Percentiles rank a stretch among this genome's conserved stretches.
These are phyloP conservation scores for Cyberlindnera mississippiensis DNA, from an alignment of 805 yeast species.

Conservation along the genomic window DNA sequence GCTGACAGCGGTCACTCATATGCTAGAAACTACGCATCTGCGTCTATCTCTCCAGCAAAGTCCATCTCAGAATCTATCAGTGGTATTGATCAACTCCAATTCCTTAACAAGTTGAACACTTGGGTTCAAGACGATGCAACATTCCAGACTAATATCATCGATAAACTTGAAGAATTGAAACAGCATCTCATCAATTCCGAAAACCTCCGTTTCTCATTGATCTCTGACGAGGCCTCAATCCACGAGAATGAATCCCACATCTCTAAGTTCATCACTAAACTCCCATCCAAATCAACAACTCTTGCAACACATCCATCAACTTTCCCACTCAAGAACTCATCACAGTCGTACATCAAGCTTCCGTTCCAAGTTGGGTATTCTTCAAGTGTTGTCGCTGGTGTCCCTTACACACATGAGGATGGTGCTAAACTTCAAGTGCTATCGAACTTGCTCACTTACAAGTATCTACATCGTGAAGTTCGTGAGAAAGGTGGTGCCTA, in stretches of 20 bases:
- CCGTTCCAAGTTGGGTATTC: constrained; percentile 90
- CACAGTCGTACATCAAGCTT: constrained; percentile 52
- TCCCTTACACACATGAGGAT: constrained; percentile 62
- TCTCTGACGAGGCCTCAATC: constrained; percentile 47
- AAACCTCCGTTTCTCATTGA: constrained; percentile 49
- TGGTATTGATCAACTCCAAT: constrained; percentile 77
- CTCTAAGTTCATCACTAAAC: constrained; percentile 25
- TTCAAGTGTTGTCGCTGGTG: constrained; percentile 63
- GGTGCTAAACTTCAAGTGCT: constrained; percentile 84
- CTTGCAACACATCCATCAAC: constrained; percentile 5
- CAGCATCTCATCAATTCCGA: constrained; percentile 38
- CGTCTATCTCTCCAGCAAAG: constrained; percentile 57
- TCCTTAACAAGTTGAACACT: constrained; percentile 56
- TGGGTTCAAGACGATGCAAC: constrained; percentile 45
- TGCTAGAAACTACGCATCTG: constrained; percentile 65
- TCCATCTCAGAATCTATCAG: constrained; percentile 57
- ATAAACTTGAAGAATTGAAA: constrained; percentile 54
- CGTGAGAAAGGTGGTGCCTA: constrained; percentile 98
- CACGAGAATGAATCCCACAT: constrained; percentile 29
- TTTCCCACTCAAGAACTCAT: constrained; percentile 18
- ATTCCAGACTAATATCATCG: constrained; percentile 56
- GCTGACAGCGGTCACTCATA: constrained; percentile 87
- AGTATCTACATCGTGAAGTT: constrained; percentile 80
- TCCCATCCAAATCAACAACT: constrained; percentile 23
- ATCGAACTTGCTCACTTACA: constrained; percentile 75